These are phyloP conservation scores for Beauveria sp. DNA, from an alignment of 2,329 filamentous ascomycete genomes.

Conservation along the genomic window DNA sequence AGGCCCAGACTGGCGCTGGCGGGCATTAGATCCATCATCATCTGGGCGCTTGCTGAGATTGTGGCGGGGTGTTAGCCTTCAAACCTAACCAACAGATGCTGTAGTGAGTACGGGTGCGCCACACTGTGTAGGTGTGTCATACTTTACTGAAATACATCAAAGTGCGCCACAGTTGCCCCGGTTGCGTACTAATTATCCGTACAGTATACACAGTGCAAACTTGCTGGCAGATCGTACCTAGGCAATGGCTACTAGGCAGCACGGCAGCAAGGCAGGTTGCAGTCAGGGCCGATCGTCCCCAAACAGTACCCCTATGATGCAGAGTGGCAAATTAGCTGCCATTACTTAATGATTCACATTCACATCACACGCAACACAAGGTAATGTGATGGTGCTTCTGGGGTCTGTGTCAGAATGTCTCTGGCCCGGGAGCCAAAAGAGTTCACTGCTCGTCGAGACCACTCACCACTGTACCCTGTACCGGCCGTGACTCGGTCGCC, in stretches of 20 bases:
- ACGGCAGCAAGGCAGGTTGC: too few relatives aligned
- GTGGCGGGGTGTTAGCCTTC: too few relatives aligned
- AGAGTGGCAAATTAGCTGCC: slow-evolving; percentile 1
- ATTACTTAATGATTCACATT: too few relatives aligned
- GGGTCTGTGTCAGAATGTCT: too few relatives aligned
- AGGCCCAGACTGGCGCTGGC: too few relatives aligned
- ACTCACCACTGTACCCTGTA: neutral
- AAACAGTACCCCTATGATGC: neutral
- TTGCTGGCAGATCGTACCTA: neutral
- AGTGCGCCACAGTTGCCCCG: neutral
- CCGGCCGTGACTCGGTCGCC: neutral
- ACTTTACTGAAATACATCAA: too few relatives aligned
- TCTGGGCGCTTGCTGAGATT: too few relatives aligned
- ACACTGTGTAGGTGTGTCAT: neutral
- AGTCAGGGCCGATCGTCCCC: neutral
- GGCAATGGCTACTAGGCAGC: neutral
- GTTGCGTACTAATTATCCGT: neutral
- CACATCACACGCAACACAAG: too few relatives aligned
- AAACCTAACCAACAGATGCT: too few relatives aligned
- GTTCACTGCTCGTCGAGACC: neutral
- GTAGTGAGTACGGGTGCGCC: neutral
- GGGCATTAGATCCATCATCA: too few relatives aligned
- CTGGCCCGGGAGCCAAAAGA: neutral
- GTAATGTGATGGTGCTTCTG: too few relatives aligned
- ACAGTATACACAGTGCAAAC: neutral